These are phyloP conservation scores for Acer campestre DNA, from an alignment of 345 rosid genomes.

Conservation along the genomic window DNA sequence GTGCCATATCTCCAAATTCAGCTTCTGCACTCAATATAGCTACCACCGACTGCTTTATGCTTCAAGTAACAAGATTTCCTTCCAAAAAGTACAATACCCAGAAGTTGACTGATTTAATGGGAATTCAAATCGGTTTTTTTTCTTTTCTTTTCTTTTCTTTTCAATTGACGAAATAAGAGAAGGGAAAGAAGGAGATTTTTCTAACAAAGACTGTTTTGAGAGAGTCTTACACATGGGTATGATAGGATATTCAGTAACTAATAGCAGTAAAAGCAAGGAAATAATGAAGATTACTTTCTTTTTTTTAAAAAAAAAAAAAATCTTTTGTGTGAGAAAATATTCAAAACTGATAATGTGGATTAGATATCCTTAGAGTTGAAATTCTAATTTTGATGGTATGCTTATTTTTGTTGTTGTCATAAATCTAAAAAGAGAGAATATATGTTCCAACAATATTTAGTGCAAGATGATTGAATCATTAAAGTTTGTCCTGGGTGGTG, in stretches of 20 bases:
- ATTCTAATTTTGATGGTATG: background rate
- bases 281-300: no score
- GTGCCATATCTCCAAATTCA: no score
- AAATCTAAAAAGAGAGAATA: background rate
- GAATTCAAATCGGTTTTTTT: background rate
- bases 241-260: no score
- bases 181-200: background rate
- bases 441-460: background rate
- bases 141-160: no score
- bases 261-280: no score
- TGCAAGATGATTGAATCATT: background rate
- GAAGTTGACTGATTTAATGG: background rate
- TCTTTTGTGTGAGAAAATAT: background rate
- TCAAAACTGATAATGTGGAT: background rate
- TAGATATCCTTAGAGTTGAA: background rate
- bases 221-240: no score
- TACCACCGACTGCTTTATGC: no score
- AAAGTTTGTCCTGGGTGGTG: slow-evolving; percentile 1
- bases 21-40: no score
- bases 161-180: background rate
- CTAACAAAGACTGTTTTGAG: background rate
- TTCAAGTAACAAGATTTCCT: no score
- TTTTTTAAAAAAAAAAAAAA: no score
- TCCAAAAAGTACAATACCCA: no score
- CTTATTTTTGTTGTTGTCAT: background rate